A percentile compares a stretch with the other conserved stretches of the same genome.
Evolutionary conservation across 768 basidiomycete species (phyloP).

Genomic region (Lenzites betulinus): DNA sequence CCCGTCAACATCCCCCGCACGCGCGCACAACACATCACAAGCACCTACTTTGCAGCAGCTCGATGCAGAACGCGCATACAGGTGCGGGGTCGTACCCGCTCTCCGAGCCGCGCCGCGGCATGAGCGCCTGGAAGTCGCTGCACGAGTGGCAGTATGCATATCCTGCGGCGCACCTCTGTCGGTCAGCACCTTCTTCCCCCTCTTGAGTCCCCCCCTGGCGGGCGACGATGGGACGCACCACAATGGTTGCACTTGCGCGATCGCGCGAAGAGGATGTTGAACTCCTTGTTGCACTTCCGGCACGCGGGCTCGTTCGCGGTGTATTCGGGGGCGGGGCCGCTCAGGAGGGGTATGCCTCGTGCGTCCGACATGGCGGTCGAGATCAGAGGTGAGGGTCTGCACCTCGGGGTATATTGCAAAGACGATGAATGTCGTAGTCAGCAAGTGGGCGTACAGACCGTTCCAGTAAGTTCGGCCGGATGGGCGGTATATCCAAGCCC

Average conservation of each 20-base stretch:
- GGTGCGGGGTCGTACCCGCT: constrained; percentile 63
- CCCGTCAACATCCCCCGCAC: neutral
- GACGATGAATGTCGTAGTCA: constrained; percentile 8
- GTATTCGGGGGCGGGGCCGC: constrained; percentile 57
- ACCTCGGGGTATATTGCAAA: neutral
- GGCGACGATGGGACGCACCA: constrained; percentile 45
- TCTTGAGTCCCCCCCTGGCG: neutral
- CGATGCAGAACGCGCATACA: constrained; percentile 78
- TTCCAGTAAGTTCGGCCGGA: constrained; percentile 14
- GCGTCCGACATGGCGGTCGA: constrained; percentile 13
- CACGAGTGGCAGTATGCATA: constrained; percentile 74
- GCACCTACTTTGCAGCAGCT: constrained; percentile 58
- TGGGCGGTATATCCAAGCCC: neutral
- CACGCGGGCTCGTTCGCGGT: constrained; percentile 45
- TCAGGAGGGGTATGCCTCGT: constrained; percentile 69
- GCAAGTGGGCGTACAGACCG: neutral
- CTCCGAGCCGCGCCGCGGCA: constrained; percentile 56
- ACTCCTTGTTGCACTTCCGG: constrained; percentile 75
- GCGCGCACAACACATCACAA: neutral
- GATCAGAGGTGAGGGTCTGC: neutral
- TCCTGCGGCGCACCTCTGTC: constrained; percentile 42
- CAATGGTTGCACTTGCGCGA: constrained; percentile 74
- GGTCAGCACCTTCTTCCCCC: neutral
- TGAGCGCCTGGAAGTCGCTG: constrained; percentile 73
- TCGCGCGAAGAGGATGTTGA: constrained; percentile 64